Percentiles rank a stretch among this genome's conserved stretches.
Evolutionary conservation across 164 flowering plant genomes (phyloP).

Genomic region (Stephania yunnanensis): DNA sequence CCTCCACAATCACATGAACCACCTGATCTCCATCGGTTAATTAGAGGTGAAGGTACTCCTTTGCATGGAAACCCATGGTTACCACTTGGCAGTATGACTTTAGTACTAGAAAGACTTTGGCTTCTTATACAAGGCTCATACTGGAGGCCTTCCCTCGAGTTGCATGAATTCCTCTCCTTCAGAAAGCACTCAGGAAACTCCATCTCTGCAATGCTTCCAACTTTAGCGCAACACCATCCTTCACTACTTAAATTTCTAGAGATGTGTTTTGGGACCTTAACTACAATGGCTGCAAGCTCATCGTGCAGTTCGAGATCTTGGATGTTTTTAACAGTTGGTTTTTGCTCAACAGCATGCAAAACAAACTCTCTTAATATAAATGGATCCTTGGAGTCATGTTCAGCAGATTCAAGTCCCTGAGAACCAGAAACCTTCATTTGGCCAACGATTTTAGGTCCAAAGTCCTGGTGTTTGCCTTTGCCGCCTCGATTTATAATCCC

Average conservation of each 20-base stretch:
- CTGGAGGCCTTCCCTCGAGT: slow-evolving; percentile 14
- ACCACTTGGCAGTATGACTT: slow-evolving; percentile 69
- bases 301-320: slow-evolving; percentile 26
- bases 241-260: background rate
- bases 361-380: slow-evolving; percentile 40
- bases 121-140: background rate
- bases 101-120: slow-evolving; percentile 16
- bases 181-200: slow-evolving; percentile 10
- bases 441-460: slow-evolving; percentile 50
- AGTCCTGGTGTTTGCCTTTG: slow-evolving; percentile 40
- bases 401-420: slow-evolving; percentile 13
- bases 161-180: slow-evolving; percentile 13
- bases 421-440: slow-evolving; percentile 52
- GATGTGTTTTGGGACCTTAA: slow-evolving; percentile 31
- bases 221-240: slow-evolving; percentile 1
- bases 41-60: slow-evolving; percentile 67
- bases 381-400: slow-evolving; percentile 18
- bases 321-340: slow-evolving; percentile 19
- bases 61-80: slow-evolving; percentile 61
- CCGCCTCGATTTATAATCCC: slow-evolving; percentile 62
- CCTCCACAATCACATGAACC: slow-evolving; percentile 98
- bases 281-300: slow-evolving; percentile 77
- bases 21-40: slow-evolving; percentile 81
- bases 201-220: slow-evolving; percentile 10
- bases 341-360: slow-evolving; percentile 38